Conservation (phyloP, 129 eudicot genomes). For the Lonicera japonica region DNA sequence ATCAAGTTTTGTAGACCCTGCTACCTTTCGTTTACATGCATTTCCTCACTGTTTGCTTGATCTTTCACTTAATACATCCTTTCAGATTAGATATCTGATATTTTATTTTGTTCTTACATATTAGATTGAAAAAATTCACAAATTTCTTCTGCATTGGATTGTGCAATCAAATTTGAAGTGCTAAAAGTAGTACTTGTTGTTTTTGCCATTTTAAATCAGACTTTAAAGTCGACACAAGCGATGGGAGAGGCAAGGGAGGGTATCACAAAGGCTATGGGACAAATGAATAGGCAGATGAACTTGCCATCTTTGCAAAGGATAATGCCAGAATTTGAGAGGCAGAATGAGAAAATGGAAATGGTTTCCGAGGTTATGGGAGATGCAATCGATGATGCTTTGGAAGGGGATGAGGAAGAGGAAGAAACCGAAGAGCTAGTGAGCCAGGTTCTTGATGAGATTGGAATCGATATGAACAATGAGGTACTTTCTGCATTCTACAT, state of each 20-base stretch:
- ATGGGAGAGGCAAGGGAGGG: constrained; percentile 99
- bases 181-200: not conserved
- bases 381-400: constrained; percentile 97
- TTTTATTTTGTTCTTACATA: too few relatives aligned
- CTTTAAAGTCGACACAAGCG: constrained; percentile 96
- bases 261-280: constrained; percentile 97
- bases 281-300: constrained; percentile 97
- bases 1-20: not conserved
- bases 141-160: too few relatives aligned
- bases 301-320: constrained; percentile 85
- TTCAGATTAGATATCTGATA: too few relatives aligned
- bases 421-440: constrained; percentile 91
- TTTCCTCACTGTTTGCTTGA: too few relatives aligned
- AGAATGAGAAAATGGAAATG: constrained; percentile 96
- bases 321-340: constrained; percentile 94
- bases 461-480: constrained; percentile 84
- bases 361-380: constrained; percentile 89
- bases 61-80: too few relatives aligned
- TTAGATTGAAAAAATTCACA: not conserved
- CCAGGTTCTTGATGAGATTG: constrained; percentile 94
- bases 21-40: too few relatives aligned
- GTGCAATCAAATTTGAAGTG: not conserved
- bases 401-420: constrained; percentile 96
- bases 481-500: constrained; percentile 32
- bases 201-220: constrained; percentile 33